Conservation (phyloP, 192 early-diverging fungal genomes). For the Entrophospora sp. region DNA sequence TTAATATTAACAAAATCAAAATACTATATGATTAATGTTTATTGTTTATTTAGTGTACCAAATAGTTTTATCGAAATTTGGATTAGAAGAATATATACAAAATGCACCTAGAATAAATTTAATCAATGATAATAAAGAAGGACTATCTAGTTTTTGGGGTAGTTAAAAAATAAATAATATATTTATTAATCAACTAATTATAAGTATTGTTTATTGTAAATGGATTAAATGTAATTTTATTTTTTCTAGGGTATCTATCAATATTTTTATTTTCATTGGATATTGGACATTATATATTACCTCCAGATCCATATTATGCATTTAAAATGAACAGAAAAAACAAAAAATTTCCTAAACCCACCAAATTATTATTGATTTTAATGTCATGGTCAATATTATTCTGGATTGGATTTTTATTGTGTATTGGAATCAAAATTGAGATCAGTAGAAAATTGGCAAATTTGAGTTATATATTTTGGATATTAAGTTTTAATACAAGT, state of each 20-base stretch:
- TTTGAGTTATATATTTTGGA: constrained; percentile 64
- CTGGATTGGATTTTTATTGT: constrained; percentile 31
- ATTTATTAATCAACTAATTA: no score
- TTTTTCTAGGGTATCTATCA: constrained; percentile 60
- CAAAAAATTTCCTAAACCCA: constrained; percentile 34
- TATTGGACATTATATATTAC: constrained; percentile 56
- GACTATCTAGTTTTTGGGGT: constrained; percentile 74
- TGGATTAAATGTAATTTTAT: not conserved
- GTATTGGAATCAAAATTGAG: constrained; percentile 42
- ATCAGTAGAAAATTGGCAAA: constrained; percentile 67
- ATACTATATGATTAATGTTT: not conserved
- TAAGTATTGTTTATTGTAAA: not conserved
- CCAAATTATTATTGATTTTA: constrained; percentile 36
- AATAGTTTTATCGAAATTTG: constrained; percentile 37
- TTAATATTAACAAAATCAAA: no score
- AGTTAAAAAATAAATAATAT: no score
- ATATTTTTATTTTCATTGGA: constrained; percentile 75
- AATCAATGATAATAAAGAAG: constrained; percentile 84
- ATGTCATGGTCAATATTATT: constrained; percentile 31
- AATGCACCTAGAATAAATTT: constrained; percentile 62
- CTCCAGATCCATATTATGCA: constrained; percentile 33
- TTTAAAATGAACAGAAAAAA: constrained; percentile 22
- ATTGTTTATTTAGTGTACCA: constrained; percentile 49
- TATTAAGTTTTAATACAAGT: constrained; percentile 56
- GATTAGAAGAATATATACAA: constrained; percentile 67